These are phyloP conservation scores for Byssochlamys sp. DNA, from an alignment of 2,329 filamentous ascomycete species.

Conservation along the genomic window DNA sequence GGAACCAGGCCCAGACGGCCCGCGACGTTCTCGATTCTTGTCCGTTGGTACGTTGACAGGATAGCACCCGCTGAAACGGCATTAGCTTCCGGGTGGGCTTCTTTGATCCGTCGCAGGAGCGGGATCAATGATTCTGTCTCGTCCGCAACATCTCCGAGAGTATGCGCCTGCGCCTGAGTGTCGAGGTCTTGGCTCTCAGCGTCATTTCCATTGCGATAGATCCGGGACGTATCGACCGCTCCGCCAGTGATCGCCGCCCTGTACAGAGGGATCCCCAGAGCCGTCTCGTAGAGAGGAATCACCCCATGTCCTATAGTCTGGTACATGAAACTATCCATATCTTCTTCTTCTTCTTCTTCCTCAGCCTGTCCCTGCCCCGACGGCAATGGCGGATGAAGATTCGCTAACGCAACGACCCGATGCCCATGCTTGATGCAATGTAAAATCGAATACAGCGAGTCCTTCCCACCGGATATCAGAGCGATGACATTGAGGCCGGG, in stretches of 20 bases:
- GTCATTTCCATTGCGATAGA: slow-evolving; percentile 48
- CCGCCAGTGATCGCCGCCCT: slow-evolving; percentile 64
- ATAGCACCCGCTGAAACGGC: slow-evolving; percentile 87
- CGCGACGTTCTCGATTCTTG: slow-evolving; percentile 85
- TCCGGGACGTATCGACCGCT: slow-evolving; percentile 60
- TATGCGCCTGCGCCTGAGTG: slow-evolving; percentile 1
- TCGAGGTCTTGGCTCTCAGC: not conserved
- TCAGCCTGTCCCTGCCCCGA: slow-evolving; percentile 1
- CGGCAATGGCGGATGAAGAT: slow-evolving; percentile 57
- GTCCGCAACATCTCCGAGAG: not conserved
- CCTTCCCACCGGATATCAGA: slow-evolving; percentile 90
- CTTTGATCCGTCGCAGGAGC: slow-evolving; percentile 59
- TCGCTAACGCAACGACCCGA: slow-evolving; percentile 75
- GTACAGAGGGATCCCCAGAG: slow-evolving; percentile 74
- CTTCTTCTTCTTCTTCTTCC: slow-evolving; percentile 26
- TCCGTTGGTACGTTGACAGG: slow-evolving; percentile 88
- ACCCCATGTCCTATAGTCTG: slow-evolving; percentile 88
- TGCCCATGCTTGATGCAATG: slow-evolving; percentile 85
- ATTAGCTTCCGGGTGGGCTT: slow-evolving; percentile 66
- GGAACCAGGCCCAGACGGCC: slow-evolving; percentile 71
- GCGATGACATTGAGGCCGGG: slow-evolving; percentile 63
- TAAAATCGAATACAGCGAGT: slow-evolving; percentile 85
- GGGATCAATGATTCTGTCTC: slow-evolving; percentile 71
- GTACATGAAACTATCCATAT: slow-evolving; percentile 96
- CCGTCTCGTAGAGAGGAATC: slow-evolving; percentile 72